These are phyloP conservation scores for Blastomyces percursus DNA, from an alignment of 2,329 filamentous ascomycete genomes.

Conservation along the genomic window DNA sequence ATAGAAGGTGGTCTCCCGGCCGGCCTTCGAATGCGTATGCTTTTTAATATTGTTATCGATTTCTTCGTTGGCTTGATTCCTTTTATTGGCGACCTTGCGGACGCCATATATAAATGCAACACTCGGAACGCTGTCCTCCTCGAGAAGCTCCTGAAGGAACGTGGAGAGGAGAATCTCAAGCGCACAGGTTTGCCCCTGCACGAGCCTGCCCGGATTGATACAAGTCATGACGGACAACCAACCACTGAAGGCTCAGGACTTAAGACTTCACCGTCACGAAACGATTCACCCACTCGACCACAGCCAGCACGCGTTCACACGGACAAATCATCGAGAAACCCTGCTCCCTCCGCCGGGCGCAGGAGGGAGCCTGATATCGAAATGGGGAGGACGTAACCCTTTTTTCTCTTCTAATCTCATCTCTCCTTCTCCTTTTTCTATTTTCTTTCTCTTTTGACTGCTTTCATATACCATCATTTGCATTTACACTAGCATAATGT, in stretches of 20 bases:
- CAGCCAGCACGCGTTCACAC: constrained; percentile 15
- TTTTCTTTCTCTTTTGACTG: constrained; percentile 5
- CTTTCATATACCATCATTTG: not conserved
- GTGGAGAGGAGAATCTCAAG: constrained; percentile 21
- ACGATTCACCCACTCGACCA: constrained; percentile 14
- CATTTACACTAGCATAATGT: not conserved
- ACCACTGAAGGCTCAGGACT: constrained; percentile 2
- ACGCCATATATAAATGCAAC: constrained; percentile 40
- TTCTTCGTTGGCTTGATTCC: constrained; percentile 42
- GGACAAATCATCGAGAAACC: not conserved
- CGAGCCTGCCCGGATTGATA: constrained; percentile 5
- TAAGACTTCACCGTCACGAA: not conserved
- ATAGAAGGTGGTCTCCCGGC: constrained; percentile 61
- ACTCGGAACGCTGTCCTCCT: constrained; percentile 37
- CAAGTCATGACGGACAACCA: constrained; percentile 12
- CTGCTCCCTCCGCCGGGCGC: constrained; percentile 14
- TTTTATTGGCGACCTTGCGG: constrained; percentile 39
- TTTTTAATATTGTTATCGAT: constrained; percentile 57
- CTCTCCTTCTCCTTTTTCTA: constrained; percentile 1
- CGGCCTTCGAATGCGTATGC: constrained; percentile 56
- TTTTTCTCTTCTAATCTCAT: constrained; percentile 4
- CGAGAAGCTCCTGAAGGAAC: constrained; percentile 35
- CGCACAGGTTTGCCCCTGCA: not conserved
- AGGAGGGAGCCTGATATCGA: constrained; percentile 19
- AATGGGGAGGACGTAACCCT: constrained; percentile 11